phyloP scores from a whole-genome alignment of 495 filamentous ascomycete genomes.

The Choiromyces venosus region DNA sequence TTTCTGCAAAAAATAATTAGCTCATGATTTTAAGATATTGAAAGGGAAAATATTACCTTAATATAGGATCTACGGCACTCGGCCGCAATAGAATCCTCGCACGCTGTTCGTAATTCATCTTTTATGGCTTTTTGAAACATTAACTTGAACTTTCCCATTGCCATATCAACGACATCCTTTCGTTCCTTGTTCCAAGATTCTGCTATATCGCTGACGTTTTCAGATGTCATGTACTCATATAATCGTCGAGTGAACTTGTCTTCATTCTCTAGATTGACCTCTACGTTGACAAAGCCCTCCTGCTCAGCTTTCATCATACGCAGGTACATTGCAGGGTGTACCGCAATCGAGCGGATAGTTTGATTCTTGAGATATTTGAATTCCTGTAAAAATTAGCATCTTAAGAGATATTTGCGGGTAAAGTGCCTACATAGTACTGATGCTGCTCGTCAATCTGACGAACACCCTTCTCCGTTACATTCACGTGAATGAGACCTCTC shows the following conservation, averaged over 20 bases:
- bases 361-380: constrained; percentile 95
- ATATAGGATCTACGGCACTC: constrained; percentile 78
- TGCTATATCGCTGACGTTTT: constrained; percentile 89
- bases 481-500: constrained; percentile 74
- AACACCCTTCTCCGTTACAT: constrained; percentile 88
- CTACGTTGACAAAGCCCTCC: constrained; percentile 82
- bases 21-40: background rate
- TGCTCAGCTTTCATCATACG: constrained; percentile 96
- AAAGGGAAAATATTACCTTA: constrained; percentile 44
- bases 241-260: constrained; percentile 66
- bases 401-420: background rate
- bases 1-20: constrained; percentile 44
- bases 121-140: constrained; percentile 85
- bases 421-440: constrained; percentile 61
- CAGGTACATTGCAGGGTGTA: constrained; percentile 77
- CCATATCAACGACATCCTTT: constrained; percentile 73
- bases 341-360: constrained; percentile 70
- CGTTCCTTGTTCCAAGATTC: constrained; percentile 91
- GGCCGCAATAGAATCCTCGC: constrained; percentile 79
- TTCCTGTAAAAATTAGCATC: constrained; percentile 49
- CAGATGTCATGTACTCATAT: constrained; percentile 76
- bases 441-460: constrained; percentile 91
- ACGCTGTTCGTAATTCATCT: constrained; percentile 82
- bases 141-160: constrained; percentile 72
- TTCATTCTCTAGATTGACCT: constrained; percentile 67